Evolutionary conservation across 805 yeast genomes (phyloP).

Genomic region (Citeromyces matritensis): DNA sequence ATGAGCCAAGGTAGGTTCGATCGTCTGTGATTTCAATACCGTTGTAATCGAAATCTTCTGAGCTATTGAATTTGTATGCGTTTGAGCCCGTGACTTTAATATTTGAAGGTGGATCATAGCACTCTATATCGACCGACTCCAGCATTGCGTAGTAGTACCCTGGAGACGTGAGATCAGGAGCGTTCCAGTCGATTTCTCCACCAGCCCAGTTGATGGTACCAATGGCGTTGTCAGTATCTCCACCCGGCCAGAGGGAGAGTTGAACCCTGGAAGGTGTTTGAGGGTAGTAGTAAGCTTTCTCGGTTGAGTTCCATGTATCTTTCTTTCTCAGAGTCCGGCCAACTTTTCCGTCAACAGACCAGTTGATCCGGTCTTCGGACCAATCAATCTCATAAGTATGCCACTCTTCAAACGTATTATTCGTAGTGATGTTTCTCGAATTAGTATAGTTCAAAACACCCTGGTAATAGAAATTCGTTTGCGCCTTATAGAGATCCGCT

Average conservation of each 20-base stretch:
- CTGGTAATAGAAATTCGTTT: constrained; percentile 70
- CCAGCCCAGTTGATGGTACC: constrained; percentile 83
- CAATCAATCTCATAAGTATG: constrained; percentile 74
- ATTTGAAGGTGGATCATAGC: constrained; percentile 60
- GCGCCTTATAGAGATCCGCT: constrained; percentile 45
- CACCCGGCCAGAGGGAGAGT: constrained; percentile 71
- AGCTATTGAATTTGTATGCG: constrained; percentile 38
- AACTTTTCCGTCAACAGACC: constrained; percentile 58
- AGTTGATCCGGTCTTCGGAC: constrained; percentile 53
- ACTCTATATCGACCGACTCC: constrained; percentile 41
- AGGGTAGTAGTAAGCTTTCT: constrained; percentile 40
- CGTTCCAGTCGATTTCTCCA: constrained; percentile 74
- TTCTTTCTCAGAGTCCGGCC: constrained; percentile 51
- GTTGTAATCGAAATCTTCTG: constrained; percentile 29
- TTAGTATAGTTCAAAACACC: constrained; percentile 61
- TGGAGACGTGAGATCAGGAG: constrained; percentile 50
- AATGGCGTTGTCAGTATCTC: constrained; percentile 29
- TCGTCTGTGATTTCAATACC: constrained; percentile 48
- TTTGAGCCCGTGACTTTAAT: constrained; percentile 26
- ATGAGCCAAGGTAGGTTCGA: constrained; percentile 39
- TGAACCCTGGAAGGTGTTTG: constrained; percentile 67
- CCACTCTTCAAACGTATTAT: constrained; percentile 48
- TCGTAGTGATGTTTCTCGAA: constrained; percentile 23
- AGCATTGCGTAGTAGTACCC: constrained; percentile 74
- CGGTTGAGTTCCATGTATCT: constrained; percentile 50